Conservation (phyloP, 163 green algal genomes). For the Volvox carteri region DNA sequence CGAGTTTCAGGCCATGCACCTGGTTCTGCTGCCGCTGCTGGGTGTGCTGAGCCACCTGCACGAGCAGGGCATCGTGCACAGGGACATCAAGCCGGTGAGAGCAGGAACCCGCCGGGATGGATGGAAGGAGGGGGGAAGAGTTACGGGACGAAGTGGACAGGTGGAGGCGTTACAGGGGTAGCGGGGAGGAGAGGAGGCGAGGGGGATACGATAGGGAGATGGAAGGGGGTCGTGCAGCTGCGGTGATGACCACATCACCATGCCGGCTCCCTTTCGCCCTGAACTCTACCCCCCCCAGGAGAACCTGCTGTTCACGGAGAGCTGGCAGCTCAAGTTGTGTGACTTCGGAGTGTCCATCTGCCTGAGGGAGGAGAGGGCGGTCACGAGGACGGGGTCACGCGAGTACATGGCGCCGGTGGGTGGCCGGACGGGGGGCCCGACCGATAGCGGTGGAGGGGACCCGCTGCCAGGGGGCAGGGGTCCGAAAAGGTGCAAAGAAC, state of each 20-base stretch:
- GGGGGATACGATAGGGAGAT: not conserved
- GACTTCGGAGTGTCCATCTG: conserved; percentile 49
- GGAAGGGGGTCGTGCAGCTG: too few relatives aligned
- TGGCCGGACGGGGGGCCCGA: not conserved
- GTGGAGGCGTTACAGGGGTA: not conserved
- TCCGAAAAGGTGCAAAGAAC: too few relatives aligned
- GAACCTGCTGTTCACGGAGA: conserved; percentile 59
- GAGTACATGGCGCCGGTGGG: conserved; percentile 55
- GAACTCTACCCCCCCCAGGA: conserved; percentile 11
- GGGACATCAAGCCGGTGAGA: conserved; percentile 74
- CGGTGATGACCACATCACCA: too few relatives aligned
- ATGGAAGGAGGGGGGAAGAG: not conserved
- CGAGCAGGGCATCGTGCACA: conserved; percentile 77
- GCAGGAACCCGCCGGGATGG: not conserved
- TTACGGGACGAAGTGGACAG: not conserved
- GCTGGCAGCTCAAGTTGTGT: conserved; percentile 56
- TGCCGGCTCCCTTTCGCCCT: not conserved
- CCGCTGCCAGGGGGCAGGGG: too few relatives aligned
- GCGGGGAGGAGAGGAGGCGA: not conserved
- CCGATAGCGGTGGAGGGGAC: not conserved
- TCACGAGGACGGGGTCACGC: conserved; percentile 25
- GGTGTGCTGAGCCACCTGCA: conserved; percentile 77
- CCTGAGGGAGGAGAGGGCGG: conserved; percentile 37
- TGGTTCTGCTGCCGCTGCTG: conserved; percentile 52
- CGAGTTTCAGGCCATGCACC: conserved; percentile 47